Base-by-base conservation (phyloP, 257 asterid species). In the Cinchona pubescens region DNA sequence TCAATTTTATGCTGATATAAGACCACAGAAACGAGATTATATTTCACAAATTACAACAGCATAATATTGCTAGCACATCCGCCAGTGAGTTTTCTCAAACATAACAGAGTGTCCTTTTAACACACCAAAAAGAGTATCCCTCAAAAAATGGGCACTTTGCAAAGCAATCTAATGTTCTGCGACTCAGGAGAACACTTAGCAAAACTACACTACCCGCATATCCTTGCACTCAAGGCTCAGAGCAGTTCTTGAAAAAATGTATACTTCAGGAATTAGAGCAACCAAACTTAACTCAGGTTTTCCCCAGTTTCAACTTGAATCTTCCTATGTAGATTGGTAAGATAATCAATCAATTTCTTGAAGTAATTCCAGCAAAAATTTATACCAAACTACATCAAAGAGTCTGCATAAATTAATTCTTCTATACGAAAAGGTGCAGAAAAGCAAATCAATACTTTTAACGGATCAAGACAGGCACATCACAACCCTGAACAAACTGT, bases 401-500 rank as follows among this genome's bases (percentile, higher is more conserved):
- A 46, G 38, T 65, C 72, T 78, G 81, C 78, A 65, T 56, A 35
- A 58, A 53, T 23, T 70, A 65, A 48, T 74, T 75, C 82, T 75
- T 74, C 62, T 58, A 65, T 63, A 64, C 32, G 77, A 63, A 74
- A 71, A 73, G 72, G 25, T 42, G 64, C 75, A 75, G 68, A 69
- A n/a, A 78, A 76, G 66, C 78, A 79, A 40, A 59, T 67, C 79
- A 62, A 75, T 59, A 80, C 69, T 81, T 67, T 64, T 76, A 73
- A 79, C 43, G 55, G 79, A 76, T 63, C 75, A 73, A 77, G 63
- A 76, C 72, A 83, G 67, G 83, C 63, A 75, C 49, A 75, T 56
- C 74, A 32, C 74, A 72, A 79, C 65, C 80, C 73, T 63, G 81
- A 78, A 69, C 76, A 77, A 81, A 84, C 83, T 78, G 83, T 69